Evolutionary conservation across 176 grass and related monocot genomes (phyloP), one percentile per base, ranked within the genome.

Genomic region (Cenchrus americanus): DNA sequence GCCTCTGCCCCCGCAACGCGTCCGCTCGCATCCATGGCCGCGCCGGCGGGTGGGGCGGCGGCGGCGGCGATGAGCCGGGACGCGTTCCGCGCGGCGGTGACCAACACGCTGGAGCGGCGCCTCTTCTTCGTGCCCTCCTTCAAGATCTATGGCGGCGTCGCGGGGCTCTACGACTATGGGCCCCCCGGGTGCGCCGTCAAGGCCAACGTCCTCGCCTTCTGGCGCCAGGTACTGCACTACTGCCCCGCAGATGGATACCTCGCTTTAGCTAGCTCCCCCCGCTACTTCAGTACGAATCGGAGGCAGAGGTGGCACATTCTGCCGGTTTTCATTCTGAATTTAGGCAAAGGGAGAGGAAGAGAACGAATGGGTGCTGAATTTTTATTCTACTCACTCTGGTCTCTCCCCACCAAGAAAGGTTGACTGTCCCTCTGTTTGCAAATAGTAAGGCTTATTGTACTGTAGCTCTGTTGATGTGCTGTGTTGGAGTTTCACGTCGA

Each of bases 71-170:
- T 79, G 48, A 87, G 69, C 71, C 88, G 92, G 68, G 94, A 97
- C 80, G 92, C 94, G 60, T 78, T 94, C 80, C 83, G 94, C 42
- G 83, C 91, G 71, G 83, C 89, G 64, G 92, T 94, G 55, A 82
- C 62, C 67, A 97, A 97, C 84, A 97, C 94, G 46, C 88, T 97
- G 48, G 94, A 97, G 90, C 82, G 94, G 69, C 67, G 90, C 40
- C 86, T 97, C 66, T 97, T 97, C 83, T 97, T 91, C 86, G 85
- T 94, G 49, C 92, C 92, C 11, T 94, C 94, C 58, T 97, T 94
- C 88, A 97, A 97, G 90, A 97, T 97, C 78, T 97, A 97, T 76
- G 88, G 94, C 58, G 94, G 94, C 30, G 94, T 97, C 60, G 94
- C 94, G 24, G 94, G 94, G 12, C 86, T 97, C 22, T 97, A 94